Conservation (phyloP, 2,329 filamentous ascomycete genomes). For the Aspergillus sp. region DNA sequence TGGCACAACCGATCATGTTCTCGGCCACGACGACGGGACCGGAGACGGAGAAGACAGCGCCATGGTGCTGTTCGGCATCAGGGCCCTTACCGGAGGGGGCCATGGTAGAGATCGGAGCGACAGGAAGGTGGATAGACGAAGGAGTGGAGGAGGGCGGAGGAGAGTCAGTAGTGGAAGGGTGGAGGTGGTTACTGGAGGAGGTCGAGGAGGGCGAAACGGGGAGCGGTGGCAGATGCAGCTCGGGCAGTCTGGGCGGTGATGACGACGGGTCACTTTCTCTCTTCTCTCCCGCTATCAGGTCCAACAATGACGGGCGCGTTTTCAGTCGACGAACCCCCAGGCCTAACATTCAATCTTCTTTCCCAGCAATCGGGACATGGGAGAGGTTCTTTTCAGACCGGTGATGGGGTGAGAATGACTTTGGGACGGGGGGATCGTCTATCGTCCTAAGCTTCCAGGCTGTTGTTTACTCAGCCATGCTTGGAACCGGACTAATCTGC, state of each 20-base stretch:
- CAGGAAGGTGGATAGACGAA: slow-evolving; percentile 22
- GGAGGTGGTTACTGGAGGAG: slow-evolving; percentile 21
- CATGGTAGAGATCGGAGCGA: slow-evolving; percentile 33
- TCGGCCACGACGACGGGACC: slow-evolving; percentile 93
- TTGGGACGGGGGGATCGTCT: not conserved
- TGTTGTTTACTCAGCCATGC: slow-evolving; percentile 11
- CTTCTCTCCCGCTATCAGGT: slow-evolving; percentile 47
- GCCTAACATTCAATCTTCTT: slow-evolving; percentile 50
- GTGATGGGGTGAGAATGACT: not conserved
- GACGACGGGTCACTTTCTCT: slow-evolving; percentile 13
- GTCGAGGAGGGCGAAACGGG: slow-evolving; percentile 41
- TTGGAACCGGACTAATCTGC: slow-evolving; percentile 1
- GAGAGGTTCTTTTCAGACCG: not conserved
- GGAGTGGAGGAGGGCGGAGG: slow-evolving; percentile 19
- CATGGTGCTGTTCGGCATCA: slow-evolving; percentile 55
- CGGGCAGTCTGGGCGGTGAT: slow-evolving; percentile 32
- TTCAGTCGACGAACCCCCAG: slow-evolving; percentile 55
- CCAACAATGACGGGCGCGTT: slow-evolving; percentile 60
- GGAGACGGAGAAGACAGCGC: slow-evolving; percentile 69
- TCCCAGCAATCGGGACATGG: not conserved
- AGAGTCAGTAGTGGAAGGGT: slow-evolving; percentile 28
- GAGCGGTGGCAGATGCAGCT: slow-evolving; percentile 45
- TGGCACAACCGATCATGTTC: slow-evolving; percentile 98
- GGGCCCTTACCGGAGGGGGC: slow-evolving; percentile 42
- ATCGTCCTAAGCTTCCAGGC: not conserved